Evolutionary conservation across 768 basidiomycete genomes (phyloP).

Genomic region (Roridomyces roridus): DNA sequence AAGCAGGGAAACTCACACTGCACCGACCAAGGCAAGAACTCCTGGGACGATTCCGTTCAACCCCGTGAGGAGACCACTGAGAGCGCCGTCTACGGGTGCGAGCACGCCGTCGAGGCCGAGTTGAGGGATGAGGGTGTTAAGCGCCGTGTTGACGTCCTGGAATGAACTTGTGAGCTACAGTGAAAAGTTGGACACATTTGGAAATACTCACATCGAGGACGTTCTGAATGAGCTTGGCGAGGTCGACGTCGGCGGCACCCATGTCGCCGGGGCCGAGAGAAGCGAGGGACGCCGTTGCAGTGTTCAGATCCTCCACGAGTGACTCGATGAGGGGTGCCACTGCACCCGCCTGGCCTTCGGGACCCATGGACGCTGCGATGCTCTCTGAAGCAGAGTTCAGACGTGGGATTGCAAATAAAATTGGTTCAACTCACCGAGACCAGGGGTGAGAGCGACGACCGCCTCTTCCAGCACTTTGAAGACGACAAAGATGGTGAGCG

Average conservation of each 20-base stretch:
- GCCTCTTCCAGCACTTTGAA: conserved; percentile 8
- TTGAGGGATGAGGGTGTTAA: conserved; percentile 15
- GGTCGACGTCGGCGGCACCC: conserved; percentile 1
- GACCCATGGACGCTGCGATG: not conserved
- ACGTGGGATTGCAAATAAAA: no score
- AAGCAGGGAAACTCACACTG: not conserved
- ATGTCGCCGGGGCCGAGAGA: not conserved
- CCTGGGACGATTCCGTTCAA: not conserved
- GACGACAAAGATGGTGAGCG: conserved; percentile 8
- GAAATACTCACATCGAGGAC: not conserved
- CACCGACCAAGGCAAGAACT: conserved; percentile 4
- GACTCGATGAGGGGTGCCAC: not conserved
- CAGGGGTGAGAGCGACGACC: not conserved
- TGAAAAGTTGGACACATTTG: not conserved
- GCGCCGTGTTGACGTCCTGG: conserved; percentile 4
- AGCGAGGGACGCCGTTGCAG: conserved; percentile 2
- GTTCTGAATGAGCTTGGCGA: conserved; percentile 2
- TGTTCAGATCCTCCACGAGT: conserved; percentile 5
- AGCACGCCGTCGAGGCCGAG: conserved; percentile 4
- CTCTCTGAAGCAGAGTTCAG: not conserved
- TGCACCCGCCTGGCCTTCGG: not conserved
- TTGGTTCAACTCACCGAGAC: not conserved
- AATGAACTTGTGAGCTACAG: not conserved
- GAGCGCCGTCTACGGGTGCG: conserved; percentile 1
- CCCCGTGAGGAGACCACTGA: conserved; percentile 1